Evolutionary conservation across 1,284 basidiomycete species (phyloP).

Genomic region (Agroathelia rolfsii): DNA sequence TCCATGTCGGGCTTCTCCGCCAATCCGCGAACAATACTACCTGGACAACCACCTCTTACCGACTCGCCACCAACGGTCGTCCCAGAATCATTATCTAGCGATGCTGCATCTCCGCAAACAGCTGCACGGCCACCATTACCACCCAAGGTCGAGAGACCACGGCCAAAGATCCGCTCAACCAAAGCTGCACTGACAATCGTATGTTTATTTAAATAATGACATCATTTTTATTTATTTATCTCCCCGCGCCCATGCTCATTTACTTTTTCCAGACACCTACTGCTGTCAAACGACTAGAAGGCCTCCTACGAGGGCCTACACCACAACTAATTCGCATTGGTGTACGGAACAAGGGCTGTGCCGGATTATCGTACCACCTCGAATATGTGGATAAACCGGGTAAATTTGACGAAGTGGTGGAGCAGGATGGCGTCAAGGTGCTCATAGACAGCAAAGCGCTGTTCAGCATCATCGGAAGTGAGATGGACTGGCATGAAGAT

Average conservation of each 20-base stretch:
- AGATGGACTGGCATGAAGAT: conserved; percentile 99
- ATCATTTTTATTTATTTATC: conserved; percentile 5
- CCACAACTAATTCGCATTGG: conserved; percentile 93
- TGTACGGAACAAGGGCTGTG: conserved; percentile 98
- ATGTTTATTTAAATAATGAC: conserved; percentile 22
- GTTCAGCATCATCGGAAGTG: conserved; percentile 96
- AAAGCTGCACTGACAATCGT: conserved; percentile 83
- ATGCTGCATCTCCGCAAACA: conserved; percentile 58
- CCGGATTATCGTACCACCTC: conserved; percentile 93
- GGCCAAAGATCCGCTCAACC: conserved; percentile 60
- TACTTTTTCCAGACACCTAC: conserved; percentile 55
- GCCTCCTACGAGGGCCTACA: conserved; percentile 67
- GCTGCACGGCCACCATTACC: conserved; percentile 60
- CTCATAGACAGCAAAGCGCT: conserved; percentile 96
- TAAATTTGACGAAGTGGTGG: conserved; percentile 95
- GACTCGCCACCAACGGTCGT: conserved; percentile 44
- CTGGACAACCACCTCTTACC: conserved; percentile 24
- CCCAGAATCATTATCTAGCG: conserved; percentile 37
- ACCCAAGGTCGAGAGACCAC: conserved; percentile 52
- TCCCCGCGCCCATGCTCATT: conserved; percentile 4
- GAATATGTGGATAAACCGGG: conserved; percentile 91
- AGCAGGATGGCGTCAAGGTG: conserved; percentile 89
- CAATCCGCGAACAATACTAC: conserved; percentile 16
- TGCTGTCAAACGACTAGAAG: conserved; percentile 67
- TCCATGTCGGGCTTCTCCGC: conserved; percentile 42